Evolutionary conservation across 805 yeast genomes (phyloP).

Genomic region (Metschnikowia kofuensis): DNA sequence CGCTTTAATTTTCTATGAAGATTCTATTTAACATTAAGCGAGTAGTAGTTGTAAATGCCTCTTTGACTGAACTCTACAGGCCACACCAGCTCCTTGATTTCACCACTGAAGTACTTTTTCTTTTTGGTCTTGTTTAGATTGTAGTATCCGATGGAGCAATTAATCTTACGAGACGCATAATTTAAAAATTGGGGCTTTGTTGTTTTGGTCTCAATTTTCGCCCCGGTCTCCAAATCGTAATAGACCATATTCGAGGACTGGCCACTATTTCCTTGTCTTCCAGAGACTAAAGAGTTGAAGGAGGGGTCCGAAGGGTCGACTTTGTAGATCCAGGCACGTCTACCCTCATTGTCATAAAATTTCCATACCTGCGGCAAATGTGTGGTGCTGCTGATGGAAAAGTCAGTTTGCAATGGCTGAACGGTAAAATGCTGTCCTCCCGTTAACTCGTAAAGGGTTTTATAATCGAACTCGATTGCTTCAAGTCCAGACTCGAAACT

Average conservation of each 20-base stretch:
- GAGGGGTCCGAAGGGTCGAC: constrained; percentile 31
- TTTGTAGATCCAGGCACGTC: constrained; percentile 79
- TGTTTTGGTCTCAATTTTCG: constrained; percentile 48
- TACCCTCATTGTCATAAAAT: constrained; percentile 59
- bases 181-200: constrained; percentile 49
- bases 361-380: constrained; percentile 44
- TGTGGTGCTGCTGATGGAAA: constrained; percentile 21
- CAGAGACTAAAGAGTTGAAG: constrained; percentile 24
- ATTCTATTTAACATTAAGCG: constrained; percentile 39
- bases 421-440: constrained; percentile 33
- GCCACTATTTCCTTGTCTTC: constrained; percentile 10
- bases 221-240: constrained; percentile 64
- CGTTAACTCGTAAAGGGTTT: constrained; percentile 49
- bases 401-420: constrained; percentile 29
- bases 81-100: constrained; percentile 40
- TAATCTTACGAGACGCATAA: constrained; percentile 52
- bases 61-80: constrained; percentile 51
- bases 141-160: constrained; percentile 52
- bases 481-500: constrained; percentile 34
- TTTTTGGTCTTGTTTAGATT: constrained; percentile 34
- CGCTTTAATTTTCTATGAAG: background rate
- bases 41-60: constrained; percentile 58
- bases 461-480: constrained; percentile 67
- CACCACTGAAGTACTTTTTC: constrained; percentile 29
- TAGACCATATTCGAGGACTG: constrained; percentile 42